Evolutionary conservation across 2,329 filamentous ascomycete species (phyloP).

Genomic region (Neurospora crassa): DNA sequence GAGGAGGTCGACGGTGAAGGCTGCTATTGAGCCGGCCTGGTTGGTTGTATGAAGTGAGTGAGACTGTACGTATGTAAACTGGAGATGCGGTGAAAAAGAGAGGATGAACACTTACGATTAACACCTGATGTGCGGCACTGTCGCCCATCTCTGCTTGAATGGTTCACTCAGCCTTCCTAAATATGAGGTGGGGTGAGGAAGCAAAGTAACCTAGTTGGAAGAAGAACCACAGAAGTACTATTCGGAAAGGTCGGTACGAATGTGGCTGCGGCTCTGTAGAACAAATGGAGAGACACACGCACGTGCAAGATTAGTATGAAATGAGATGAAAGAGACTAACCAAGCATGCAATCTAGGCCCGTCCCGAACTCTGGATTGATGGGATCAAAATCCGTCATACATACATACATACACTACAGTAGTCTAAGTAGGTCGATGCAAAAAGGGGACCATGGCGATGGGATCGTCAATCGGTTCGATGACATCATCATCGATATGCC

Average conservation of each 20-base stretch:
- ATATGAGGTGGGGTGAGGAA: neutral
- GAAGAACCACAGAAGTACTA: too few species aligned
- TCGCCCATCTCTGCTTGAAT: neutral
- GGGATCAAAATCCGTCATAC: neutral
- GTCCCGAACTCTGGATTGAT: neutral
- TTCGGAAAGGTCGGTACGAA: too few species aligned
- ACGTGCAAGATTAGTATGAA: neutral
- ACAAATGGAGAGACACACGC: neutral
- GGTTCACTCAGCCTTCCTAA: neutral
- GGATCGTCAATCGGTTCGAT: neutral
- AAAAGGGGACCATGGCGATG: neutral
- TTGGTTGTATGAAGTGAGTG: neutral
- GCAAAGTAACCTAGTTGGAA: neutral
- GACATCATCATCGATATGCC: neutral
- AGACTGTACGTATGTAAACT: too few species aligned
- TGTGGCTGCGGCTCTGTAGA: neutral
- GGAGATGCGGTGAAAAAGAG: too few species aligned
- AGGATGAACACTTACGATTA: neutral
- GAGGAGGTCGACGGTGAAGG: constrained; percentile 75
- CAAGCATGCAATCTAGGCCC: neutral
- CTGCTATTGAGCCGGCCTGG: constrained; percentile 75
- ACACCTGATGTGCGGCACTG: neutral
- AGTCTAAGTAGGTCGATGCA: too few species aligned
- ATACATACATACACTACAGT: too few species aligned
- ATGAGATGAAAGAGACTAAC: neutral